Percentiles rank a stretch among this genome's conserved stretches.
phyloP scores from a whole-genome alignment of 768 basidiomycete species.

The Boletus edulis region DNA sequence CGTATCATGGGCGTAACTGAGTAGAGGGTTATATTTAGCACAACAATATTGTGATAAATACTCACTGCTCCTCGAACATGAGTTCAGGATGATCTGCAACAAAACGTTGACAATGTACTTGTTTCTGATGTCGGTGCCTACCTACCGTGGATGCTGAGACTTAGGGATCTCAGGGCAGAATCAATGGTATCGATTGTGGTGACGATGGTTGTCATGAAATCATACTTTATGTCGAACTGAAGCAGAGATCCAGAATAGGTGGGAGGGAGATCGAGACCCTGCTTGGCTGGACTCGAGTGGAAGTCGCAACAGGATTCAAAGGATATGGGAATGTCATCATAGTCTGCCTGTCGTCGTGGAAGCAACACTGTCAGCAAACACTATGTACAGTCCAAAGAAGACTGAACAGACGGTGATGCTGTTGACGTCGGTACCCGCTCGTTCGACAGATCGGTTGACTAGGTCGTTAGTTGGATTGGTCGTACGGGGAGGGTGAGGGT shows the following conservation, averaged over 20 bases:
- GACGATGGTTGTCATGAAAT: slow-evolving; percentile 55
- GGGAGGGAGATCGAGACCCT: slow-evolving; percentile 37
- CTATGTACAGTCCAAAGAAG: neutral
- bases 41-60: slow-evolving; percentile 6
- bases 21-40: slow-evolving; percentile 5
- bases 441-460: slow-evolving; percentile 6
- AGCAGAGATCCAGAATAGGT: slow-evolving; percentile 34
- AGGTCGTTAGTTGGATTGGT: neutral
- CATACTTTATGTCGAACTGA: slow-evolving; percentile 21
- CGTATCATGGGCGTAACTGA: slow-evolving; percentile 69
- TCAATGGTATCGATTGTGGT: slow-evolving; percentile 49
- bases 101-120: slow-evolving; percentile 6
- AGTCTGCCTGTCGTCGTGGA: slow-evolving; percentile 5
- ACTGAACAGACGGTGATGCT: slow-evolving; percentile 7
- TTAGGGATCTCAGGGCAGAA: slow-evolving; percentile 56
- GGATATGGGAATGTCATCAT: slow-evolving; percentile 25
- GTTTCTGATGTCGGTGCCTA: neutral
- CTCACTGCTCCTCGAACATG: slow-evolving; percentile 62
- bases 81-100: slow-evolving; percentile 63
- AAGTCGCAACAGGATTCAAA: slow-evolving; percentile 47
- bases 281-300: slow-evolving; percentile 27
- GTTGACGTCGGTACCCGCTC: neutral
- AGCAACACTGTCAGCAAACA: neutral
- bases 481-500: neutral
- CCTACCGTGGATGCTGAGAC: slow-evolving; percentile 71